Conservation (phyloP, 2,329 filamentous ascomycete species). For the Parastagonospora avenae region DNA sequence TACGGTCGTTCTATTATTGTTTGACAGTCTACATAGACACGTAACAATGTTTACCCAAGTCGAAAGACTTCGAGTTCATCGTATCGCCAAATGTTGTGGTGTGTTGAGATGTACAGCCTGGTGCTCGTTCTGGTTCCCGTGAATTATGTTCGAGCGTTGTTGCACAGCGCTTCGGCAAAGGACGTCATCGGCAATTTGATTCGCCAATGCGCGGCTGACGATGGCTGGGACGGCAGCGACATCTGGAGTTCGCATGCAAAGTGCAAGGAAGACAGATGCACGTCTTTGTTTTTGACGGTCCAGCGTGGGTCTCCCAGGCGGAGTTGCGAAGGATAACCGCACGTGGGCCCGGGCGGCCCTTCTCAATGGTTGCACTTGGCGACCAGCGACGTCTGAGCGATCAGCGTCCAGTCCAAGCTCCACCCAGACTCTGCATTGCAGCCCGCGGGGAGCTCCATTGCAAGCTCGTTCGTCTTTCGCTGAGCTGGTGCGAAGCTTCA, state of each 20-base stretch:
- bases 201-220: background rate
- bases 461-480: slow-evolving; percentile 8
- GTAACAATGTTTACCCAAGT: too few relatives aligned
- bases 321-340: slow-evolving; percentile 5
- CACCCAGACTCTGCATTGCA: slow-evolving; percentile 12
- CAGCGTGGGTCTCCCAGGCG: slow-evolving; percentile 8
- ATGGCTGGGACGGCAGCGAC: background rate
- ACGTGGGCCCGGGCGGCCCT: slow-evolving; percentile 22
- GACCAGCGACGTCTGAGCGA: slow-evolving; percentile 11
- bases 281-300: slow-evolving; percentile 2
- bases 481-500: slow-evolving; percentile 13
- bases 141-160: background rate
- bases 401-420: slow-evolving; percentile 16
- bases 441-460: slow-evolving; percentile 7
- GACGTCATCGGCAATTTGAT: slow-evolving; percentile 1
- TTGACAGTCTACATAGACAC: too few relatives aligned
- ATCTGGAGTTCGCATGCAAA: background rate
- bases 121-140: too few relatives aligned
- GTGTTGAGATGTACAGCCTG: too few relatives aligned
- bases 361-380: slow-evolving; percentile 23
- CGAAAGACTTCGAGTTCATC: too few relatives aligned
- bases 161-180: background rate
- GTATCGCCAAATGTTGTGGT: too few relatives aligned
- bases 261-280: slow-evolving; percentile 6
- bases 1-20: too few relatives aligned